These are phyloP conservation scores for Metschnikowia orientalis DNA, from an alignment of 805 yeast species.

Conservation along the genomic window DNA sequence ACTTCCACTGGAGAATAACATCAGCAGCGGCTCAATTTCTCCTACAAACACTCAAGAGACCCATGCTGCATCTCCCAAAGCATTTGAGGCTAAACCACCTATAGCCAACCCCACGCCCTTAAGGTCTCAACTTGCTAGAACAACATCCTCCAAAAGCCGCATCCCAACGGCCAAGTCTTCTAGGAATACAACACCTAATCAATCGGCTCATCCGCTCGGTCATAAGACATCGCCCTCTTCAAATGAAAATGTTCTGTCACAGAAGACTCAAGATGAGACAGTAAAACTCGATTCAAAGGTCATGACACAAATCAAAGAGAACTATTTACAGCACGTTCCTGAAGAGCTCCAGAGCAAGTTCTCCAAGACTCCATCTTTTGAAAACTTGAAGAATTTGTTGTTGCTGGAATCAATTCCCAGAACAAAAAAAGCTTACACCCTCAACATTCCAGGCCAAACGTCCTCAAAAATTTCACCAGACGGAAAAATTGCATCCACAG, in stretches of 20 bases:
- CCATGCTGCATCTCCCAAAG: conserved; percentile 6
- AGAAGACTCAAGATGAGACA: conserved; percentile 1
- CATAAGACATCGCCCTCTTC: conserved; percentile 1
- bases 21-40: conserved; percentile 19
- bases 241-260: conserved; percentile 1
- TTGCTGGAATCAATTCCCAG: conserved; percentile 36
- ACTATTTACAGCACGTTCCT: conserved; percentile 32
- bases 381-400: conserved; percentile 33
- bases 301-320: conserved; percentile 24
- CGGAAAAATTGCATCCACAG: conserved; percentile 57
- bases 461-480: conserved; percentile 76
- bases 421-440: conserved; percentile 66
- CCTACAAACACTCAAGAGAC: conserved; percentile 17
- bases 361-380: conserved; percentile 40
- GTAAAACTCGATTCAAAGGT: conserved; percentile 14
- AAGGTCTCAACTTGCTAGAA: conserved; percentile 3
- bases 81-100: background rate
- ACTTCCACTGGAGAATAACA: conserved; percentile 5
- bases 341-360: conserved; percentile 32
- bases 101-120: conserved; percentile 2
- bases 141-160: conserved; percentile 3
- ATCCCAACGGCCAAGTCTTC: conserved; percentile 2
- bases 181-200: background rate
- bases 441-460: conserved; percentile 91
- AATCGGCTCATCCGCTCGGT: background rate